Base-by-base conservation (phyloP, 352 stramenopile genomes). In the Bremia lactucae region DNA sequence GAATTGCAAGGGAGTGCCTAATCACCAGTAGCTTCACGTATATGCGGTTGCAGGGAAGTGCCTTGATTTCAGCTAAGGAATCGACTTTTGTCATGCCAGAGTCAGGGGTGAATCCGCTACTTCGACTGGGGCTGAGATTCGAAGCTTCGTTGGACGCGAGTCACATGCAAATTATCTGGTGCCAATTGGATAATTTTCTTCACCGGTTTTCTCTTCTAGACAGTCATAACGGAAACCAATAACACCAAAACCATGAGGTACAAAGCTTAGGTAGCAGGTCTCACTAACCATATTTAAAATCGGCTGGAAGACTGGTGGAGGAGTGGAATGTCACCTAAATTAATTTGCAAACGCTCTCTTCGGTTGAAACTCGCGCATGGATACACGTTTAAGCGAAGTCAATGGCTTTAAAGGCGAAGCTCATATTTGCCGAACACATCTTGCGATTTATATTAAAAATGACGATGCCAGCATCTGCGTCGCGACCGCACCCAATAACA, bases 391-490 rank as follows among this genome's bases (percentile, higher is more conserved):
- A 62, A 0, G 74, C 71, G 57, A 94, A 91, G 31, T 94, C 54
- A 38, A 94, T 62, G 5, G 74, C 71, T 14, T 75, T 69, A 46
- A 94, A 94, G 19, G 82, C 82, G 11, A 89, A 60, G 6, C 79
- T 79, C 82, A 94, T 92, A 46, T 90, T 89, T n/a, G 67, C 65
- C 7, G 74, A 87, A 40, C 68, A 61, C 74, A 89, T 87, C 42
- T 94, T 82, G 6, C 90, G 89, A 52, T 97, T 97, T 9, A 96
- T 63, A 24, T 73, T 89, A 50, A 96, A 97, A 36, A 92, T 81
- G 47, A 96, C 83, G 10, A 74, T 84, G 6, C 83, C 79, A 29
- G 75, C 69, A 49, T 96, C 84, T 20, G 80, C 68, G 45, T 96
- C 84, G 23, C 96, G 71, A 7, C 65, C 71, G 52, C 87, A 96